Conservation (phyloP, 495 filamentous ascomycete genomes). For the Penicillium atrosanguineum region DNA sequence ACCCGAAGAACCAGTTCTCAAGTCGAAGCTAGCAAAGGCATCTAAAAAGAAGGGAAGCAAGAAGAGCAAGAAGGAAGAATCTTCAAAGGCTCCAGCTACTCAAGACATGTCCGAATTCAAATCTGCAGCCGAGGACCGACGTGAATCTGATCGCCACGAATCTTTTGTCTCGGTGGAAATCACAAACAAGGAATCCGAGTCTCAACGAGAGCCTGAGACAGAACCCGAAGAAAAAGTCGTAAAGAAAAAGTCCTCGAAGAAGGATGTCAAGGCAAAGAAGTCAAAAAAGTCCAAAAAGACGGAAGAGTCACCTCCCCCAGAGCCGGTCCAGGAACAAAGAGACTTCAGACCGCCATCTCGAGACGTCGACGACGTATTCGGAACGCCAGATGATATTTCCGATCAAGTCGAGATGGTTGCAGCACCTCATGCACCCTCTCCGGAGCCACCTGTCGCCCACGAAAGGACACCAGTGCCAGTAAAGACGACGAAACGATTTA, state of each 20-base stretch:
- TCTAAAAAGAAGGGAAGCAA: constrained; percentile 29
- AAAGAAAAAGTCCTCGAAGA: constrained; percentile 32
- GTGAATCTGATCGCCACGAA: constrained; percentile 36
- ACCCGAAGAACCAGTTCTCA: constrained; percentile 31
- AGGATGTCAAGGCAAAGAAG: constrained; percentile 48
- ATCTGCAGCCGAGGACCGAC: constrained; percentile 30
- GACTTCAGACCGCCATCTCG: constrained; percentile 10
- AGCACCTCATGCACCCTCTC: constrained; percentile 17
- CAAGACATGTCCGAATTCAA: constrained; percentile 30
- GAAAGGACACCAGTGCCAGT: constrained; percentile 37
- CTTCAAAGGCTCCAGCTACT: constrained; percentile 19
- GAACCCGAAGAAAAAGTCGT: constrained; percentile 26
- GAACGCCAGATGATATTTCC: constrained; percentile 21
- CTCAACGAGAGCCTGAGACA: constrained; percentile 26
- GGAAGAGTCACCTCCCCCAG: constrained; percentile 7
- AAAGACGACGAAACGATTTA: constrained; percentile 44
- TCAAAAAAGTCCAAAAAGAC: constrained; percentile 47
- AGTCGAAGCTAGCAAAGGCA: constrained; percentile 21
- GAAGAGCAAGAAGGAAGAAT: constrained; percentile 31
- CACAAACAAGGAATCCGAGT: constrained; percentile 18
- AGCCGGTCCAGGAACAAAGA: constrained; percentile 7
- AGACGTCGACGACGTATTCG: constrained; percentile 19
- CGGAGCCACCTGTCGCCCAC: constrained; percentile 18
- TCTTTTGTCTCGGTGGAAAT: constrained; percentile 42
- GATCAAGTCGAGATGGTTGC: constrained; percentile 28